phyloP scores from a whole-genome alignment of 2,329 filamentous ascomycete species.

The Teratosphaeria zuluensis region DNA sequence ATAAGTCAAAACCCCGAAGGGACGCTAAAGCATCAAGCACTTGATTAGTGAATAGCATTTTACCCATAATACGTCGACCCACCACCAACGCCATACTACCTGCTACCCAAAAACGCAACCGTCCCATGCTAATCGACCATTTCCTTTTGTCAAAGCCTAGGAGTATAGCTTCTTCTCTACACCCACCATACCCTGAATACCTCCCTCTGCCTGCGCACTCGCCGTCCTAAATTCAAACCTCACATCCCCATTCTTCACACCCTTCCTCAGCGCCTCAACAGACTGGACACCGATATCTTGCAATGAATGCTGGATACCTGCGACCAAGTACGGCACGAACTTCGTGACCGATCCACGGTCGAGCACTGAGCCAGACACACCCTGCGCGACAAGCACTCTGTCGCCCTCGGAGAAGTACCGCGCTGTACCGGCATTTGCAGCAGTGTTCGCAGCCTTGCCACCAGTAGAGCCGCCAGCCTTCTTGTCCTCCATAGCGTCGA shows the following conservation, averaged over 20 bases:
- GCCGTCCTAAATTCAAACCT: slow-evolving; percentile 91
- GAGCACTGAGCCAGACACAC: slow-evolving; percentile 78
- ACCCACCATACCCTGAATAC: slow-evolving; percentile 91
- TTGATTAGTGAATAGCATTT: neutral
- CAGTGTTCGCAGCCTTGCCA: slow-evolving; percentile 69
- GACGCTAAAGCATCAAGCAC: neutral
- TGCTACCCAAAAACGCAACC: neutral
- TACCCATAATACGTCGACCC: neutral
- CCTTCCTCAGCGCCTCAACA: slow-evolving; percentile 64
- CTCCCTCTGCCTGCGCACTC: slow-evolving; percentile 91
- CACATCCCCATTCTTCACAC: slow-evolving; percentile 63
- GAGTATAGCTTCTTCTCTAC: slow-evolving; percentile 98
- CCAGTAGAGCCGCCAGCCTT: slow-evolving; percentile 65
- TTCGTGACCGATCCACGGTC: slow-evolving; percentile 72
- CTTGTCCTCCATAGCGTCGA: slow-evolving; percentile 99
- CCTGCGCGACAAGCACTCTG: slow-evolving; percentile 88
- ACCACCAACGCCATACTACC: neutral
- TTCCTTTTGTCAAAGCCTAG: slow-evolving; percentile 41
- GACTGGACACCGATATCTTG: slow-evolving; percentile 89
- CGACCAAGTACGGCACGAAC: slow-evolving; percentile 91
- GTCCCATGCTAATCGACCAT: neutral
- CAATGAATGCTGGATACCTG: slow-evolving; percentile 92
- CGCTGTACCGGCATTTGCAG: slow-evolving; percentile 93
- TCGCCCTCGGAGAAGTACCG: slow-evolving; percentile 98
- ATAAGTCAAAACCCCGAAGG: too few species aligned